A percentile compares a stretch with the other conserved stretches of the same genome.
Conservation (phyloP, 2,329 filamentous ascomycete species). For the Cryphonectria carpinicola region DNA sequence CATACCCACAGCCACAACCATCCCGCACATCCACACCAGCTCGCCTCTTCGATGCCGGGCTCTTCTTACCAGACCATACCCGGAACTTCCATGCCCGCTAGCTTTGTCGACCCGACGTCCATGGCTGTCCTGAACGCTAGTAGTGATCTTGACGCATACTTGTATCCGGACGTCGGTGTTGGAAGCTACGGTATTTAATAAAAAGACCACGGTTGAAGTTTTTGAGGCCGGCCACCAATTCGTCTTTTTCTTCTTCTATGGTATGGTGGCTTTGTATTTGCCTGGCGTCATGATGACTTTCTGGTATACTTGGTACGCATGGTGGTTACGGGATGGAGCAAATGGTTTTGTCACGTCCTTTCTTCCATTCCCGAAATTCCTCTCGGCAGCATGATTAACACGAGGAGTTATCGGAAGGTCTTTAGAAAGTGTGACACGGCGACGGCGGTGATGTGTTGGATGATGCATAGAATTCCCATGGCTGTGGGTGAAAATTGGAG, state of each 20-base stretch:
- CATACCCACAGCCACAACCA: constrained; percentile 22
- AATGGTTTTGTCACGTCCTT: not conserved
- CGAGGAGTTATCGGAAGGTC: constrained; percentile 1
- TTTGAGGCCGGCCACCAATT: not conserved
- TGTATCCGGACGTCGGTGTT: constrained; percentile 38
- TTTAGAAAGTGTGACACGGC: not conserved
- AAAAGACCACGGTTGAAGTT: too few relatives aligned
- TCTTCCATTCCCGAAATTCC: not conserved
- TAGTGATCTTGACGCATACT: constrained; percentile 38
- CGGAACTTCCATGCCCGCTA: constrained; percentile 20
- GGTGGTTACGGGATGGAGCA: not conserved
- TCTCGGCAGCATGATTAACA: not conserved
- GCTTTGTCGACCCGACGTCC: constrained; percentile 29
- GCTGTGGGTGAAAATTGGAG: not conserved
- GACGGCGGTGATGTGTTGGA: not conserved
- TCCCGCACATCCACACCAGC: constrained; percentile 33
- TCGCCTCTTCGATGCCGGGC: constrained; percentile 23
- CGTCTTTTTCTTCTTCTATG: not conserved
- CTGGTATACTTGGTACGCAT: not conserved
- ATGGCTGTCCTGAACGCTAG: constrained; percentile 32
- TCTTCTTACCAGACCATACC: constrained; percentile 24
- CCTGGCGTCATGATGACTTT: not conserved
- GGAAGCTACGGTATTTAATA: constrained; percentile 31
- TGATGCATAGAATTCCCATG: not conserved
- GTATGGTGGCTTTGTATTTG: not conserved